Evolutionary conservation across 345 rosid species (phyloP), one percentile per base, ranked within the genome.

Genomic region (Citrus cavaleriei): DNA sequence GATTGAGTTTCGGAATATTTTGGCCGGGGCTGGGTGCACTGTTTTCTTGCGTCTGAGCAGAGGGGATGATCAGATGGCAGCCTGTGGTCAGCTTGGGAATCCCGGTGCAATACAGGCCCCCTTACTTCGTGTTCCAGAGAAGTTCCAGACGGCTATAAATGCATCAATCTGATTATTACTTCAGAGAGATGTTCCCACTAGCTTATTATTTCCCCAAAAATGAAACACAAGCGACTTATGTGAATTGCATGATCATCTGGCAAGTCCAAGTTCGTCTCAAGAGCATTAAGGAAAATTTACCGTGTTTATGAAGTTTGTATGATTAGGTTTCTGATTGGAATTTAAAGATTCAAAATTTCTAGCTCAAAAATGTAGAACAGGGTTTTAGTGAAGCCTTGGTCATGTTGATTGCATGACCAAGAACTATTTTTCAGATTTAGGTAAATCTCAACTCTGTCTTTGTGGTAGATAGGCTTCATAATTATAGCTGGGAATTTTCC

Each of bases 11-110:
- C 88, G 95, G 51, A 95, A 93, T 76, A 69, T 83, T 54, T 83
- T 95, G 84, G 95, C 91, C 4, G 90, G 81, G 84, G 98, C 82
- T 55, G 94, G 93, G 40, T 88, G 92, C 84, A 62, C 76, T 0
- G 98, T 93, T 77, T 88, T 93, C 79, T 74, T 89, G 85, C 79
- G 98, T 69, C 82, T 81, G 68, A 92, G 97, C 77, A 86, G 96
- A 85, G 99, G 98, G 32, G 93, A 93, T 51, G 99, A 95, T 88
- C 90, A 92, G 88, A 95, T 91, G 99, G 99, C 98, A 49, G 99
- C 98, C 24, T 93, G 97, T 72, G 97, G 99, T 59, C 99, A 95
- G 86, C 99, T 95, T 42, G 99, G 99, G 79, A 89, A 89, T 71
- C 92, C 83, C 0, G 97, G 97, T 42, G 64, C 81, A 5, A 60